Evolutionary conservation across 164 flowering plant genomes (phyloP).

Genomic region (Umbilicus rupestris): DNA sequence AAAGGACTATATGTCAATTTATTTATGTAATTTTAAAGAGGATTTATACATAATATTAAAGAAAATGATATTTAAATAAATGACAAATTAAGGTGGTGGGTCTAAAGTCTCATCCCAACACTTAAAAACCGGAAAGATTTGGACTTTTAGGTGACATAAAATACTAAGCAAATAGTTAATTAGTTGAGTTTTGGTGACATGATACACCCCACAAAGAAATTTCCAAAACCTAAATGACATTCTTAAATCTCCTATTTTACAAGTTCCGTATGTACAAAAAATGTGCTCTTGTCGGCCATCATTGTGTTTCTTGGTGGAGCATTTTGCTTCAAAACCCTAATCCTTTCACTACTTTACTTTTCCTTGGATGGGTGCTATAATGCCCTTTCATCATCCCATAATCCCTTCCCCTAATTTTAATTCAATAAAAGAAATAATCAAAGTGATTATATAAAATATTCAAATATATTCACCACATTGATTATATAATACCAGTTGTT

Average conservation of each 20-base stretch:
- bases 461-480: too few species aligned
- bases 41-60: too few species aligned
- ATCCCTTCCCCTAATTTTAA: too few species aligned
- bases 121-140: background rate
- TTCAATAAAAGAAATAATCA: too few species aligned
- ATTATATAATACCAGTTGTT: too few species aligned
- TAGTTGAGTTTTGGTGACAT: background rate
- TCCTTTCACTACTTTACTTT: too few species aligned
- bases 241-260: background rate
- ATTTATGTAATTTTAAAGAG: too few species aligned
- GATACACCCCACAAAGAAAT: background rate
- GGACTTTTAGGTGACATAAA: background rate
- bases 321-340: background rate
- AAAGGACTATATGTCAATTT: too few species aligned
- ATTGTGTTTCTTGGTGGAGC: slow-evolving; percentile 23
- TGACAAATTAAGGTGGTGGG: slow-evolving; percentile 6
- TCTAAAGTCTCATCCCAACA: background rate
- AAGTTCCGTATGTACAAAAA: slow-evolving; percentile 23
- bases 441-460: too few species aligned
- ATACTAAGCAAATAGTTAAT: background rate
- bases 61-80: background rate
- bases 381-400: too few species aligned
- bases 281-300: slow-evolving; percentile 40
- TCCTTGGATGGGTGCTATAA: too few species aligned
- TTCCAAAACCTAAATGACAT: too few species aligned